Conservation (phyloP, 345 rosid genomes). For the Rhizophora mangle region DNA sequence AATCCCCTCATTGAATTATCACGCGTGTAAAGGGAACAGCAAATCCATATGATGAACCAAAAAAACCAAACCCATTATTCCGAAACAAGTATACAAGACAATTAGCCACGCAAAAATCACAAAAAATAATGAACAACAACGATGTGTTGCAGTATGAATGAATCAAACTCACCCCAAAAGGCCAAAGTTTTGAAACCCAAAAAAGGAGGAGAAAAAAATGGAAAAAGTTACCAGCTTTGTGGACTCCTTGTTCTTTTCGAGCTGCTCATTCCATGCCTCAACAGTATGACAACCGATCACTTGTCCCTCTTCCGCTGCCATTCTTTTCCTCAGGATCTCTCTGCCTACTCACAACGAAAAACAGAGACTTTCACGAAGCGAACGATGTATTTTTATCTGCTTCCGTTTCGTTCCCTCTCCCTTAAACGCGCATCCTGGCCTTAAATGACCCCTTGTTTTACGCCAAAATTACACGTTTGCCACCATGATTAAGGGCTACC, state of each 20-base stretch:
- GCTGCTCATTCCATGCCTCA: constrained; percentile 62
- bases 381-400: background rate
- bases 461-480: constrained; percentile 18
- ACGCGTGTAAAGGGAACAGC: too few relatives aligned
- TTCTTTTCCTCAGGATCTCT: background rate
- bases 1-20: too few relatives aligned
- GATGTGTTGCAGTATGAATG: too few relatives aligned
- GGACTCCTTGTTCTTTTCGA: constrained; percentile 51
- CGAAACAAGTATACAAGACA: too few relatives aligned
- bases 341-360: too few relatives aligned
- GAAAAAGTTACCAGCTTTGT: constrained; percentile 55
- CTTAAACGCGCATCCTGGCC: background rate
- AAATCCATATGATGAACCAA: too few relatives aligned
- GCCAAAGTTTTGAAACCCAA: background rate
- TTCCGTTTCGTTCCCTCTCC: background rate
- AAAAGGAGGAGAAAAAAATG: background rate
- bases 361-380: too few relatives aligned
- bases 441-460: background rate
- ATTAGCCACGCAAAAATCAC: too few relatives aligned
- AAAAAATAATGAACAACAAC: too few relatives aligned
- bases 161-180: background rate
- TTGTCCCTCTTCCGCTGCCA: constrained; percentile 66
- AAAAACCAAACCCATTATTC: too few relatives aligned
- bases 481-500: background rate
- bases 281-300: constrained; percentile 66